Evolutionary conservation across 441 rosid genomes (phyloP).

Genomic region (Pelargonium citronellum): DNA sequence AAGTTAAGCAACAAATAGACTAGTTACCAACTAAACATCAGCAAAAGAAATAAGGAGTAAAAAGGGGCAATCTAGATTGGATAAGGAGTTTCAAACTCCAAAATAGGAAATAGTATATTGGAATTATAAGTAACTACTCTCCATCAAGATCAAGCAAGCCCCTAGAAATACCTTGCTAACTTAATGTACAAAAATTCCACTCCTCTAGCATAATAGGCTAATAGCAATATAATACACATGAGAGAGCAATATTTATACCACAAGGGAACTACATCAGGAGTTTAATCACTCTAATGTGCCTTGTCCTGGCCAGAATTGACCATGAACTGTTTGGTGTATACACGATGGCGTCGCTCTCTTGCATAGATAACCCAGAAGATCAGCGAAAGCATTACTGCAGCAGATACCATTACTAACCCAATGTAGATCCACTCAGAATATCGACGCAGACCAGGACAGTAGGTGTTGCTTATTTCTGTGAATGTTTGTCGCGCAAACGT

Average conservation of each 20-base stretch:
- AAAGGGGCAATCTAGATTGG: no score
- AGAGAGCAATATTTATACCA: not conserved
- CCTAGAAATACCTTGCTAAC: not conserved
- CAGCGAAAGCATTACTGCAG: conserved; percentile 79
- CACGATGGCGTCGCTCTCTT: conserved; percentile 77
- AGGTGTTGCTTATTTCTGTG: conserved; percentile 36
- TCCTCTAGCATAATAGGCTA: not conserved
- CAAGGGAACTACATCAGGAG: not conserved
- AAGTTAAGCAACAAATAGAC: no score
- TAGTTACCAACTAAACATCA: no score
- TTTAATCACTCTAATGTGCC: conserved; percentile 11
- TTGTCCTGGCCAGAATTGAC: conserved; percentile 30
- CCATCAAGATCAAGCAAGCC: not conserved
- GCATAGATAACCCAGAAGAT: conserved; percentile 94
- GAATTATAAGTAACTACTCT: not conserved
- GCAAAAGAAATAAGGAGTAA: no score
- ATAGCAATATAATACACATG: not conserved
- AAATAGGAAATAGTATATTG: no score
- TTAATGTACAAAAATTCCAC: not conserved
- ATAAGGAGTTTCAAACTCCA: no score
- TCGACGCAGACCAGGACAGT: conserved; percentile 62
- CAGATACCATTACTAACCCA: conserved; percentile 70
- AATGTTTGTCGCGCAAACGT: conserved; percentile 70
- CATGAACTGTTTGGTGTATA: conserved; percentile 50
- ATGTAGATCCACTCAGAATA: conserved; percentile 69